phyloP scores from a whole-genome alignment of 768 basidiomycete species.

The Lyophyllum decastes region DNA sequence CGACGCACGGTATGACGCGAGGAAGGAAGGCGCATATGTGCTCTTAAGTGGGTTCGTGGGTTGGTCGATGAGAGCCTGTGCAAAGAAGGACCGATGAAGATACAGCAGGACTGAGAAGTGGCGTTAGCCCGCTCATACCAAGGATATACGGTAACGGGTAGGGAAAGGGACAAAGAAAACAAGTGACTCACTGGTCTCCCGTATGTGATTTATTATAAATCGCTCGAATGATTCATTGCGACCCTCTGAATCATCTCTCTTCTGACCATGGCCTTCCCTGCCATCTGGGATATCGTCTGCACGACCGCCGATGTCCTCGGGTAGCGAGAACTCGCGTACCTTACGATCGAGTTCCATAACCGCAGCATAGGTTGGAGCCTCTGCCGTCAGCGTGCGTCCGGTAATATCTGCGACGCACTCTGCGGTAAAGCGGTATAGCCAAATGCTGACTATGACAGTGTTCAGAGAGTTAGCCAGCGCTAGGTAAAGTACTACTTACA shows the following conservation, averaged over 20 bases:
- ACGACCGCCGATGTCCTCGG: slow-evolving; percentile 6
- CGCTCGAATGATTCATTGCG: slow-evolving; percentile 35
- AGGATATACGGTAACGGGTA: background rate
- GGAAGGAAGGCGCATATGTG: slow-evolving; percentile 62
- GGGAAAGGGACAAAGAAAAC: background rate
- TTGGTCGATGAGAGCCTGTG: slow-evolving; percentile 68
- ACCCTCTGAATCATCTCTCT: slow-evolving; percentile 21
- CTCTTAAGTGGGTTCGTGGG: slow-evolving; percentile 68
- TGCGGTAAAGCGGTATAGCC: slow-evolving; percentile 64
- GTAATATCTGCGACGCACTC: slow-evolving; percentile 69
- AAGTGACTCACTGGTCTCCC: slow-evolving; percentile 40
- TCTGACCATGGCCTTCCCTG: slow-evolving; percentile 19
- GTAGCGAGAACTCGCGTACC: slow-evolving; percentile 56
- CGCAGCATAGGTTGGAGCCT: slow-evolving; percentile 62
- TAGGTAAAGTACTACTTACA: slow-evolving; percentile 25
- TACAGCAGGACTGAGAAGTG: slow-evolving; percentile 52
- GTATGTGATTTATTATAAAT: slow-evolving; percentile 49
- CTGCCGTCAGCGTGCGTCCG: slow-evolving; percentile 59
- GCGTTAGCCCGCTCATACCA: background rate
- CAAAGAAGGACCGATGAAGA: slow-evolving; percentile 70
- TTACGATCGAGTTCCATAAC: slow-evolving; percentile 72
- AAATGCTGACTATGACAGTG: slow-evolving; percentile 49
- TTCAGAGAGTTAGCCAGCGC: background rate
- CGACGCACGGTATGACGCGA: slow-evolving; percentile 61
- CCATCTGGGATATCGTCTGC: background rate